Evolutionary conservation across 106 monocot genomes (phyloP), one percentile per base, ranked within the genome.

Genomic region (Dioscorea alata): DNA sequence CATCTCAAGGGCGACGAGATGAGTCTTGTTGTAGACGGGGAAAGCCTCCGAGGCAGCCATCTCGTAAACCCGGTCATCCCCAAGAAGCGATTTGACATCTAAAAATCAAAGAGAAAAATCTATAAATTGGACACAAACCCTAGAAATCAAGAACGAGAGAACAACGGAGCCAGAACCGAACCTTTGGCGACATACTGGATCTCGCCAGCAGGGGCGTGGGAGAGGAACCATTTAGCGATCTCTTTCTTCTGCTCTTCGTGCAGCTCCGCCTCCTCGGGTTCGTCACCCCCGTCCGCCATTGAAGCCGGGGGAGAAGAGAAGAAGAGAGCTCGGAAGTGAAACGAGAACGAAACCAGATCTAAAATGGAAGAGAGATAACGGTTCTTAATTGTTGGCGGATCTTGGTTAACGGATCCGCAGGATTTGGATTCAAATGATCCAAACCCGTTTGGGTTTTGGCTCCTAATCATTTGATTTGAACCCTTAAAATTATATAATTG

Each of bases 181-280:
- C 92, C 92, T 81, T 92, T 87, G 60, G 97, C 89, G 57, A 97
- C 81, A 75, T 97, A 92, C 63, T 86, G 82, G 82, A 97, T 97
- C 85, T 97, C 96, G 69, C 92, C 96, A 59, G 76, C 70, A 25
- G 96, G 92, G 25, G 96, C 86, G 68, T 89, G 89, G 64, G 84
- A 63, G 60, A 97, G 92, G 69, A 96, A 96, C 96, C 96, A 96
- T 28, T 83, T 81, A 14, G 96, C 92, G 71, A 97, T 89, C 73
- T 92, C 92, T 69, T 70, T 73, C 84, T 87, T 97, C 84, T 97
- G 78, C 61, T 86, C 77, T 51, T 74, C 75, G 75, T 67, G 75
- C 51, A 80, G 78, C 53, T 80, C 78, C 76, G 61, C 52, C n/a
- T 42, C 73, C 34, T 82, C 82, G 13, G 61, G 17, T 10, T 77